Evolutionary conservation across 2,329 filamentous ascomycete species (phyloP).

Genomic region (Verticillium longisporum): DNA sequence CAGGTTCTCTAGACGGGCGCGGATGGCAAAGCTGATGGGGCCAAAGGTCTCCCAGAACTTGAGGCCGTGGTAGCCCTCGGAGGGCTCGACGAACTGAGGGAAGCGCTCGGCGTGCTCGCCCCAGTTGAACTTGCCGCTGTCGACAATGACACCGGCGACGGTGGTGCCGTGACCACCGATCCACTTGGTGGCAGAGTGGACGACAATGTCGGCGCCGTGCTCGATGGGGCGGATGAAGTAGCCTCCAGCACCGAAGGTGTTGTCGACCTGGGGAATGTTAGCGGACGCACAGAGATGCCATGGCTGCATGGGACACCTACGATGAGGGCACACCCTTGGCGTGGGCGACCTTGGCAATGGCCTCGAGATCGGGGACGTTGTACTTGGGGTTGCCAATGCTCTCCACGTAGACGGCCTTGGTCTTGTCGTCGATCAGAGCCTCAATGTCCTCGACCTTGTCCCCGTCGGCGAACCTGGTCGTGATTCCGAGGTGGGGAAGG

Average conservation of each 20-base stretch:
- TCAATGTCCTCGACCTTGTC: conserved; percentile 75
- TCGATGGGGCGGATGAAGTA: conserved; percentile 83
- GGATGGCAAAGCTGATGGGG: conserved; percentile 72
- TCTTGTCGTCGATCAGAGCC: conserved; percentile 81
- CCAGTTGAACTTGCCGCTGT: conserved; percentile 93
- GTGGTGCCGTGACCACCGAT: conserved; percentile 94
- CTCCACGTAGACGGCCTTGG: conserved; percentile 88
- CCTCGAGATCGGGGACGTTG: conserved; percentile 87
- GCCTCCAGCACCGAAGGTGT: conserved; percentile 90
- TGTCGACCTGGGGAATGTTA: conserved; percentile 58
- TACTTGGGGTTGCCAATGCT: conserved; percentile 91
- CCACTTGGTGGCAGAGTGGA: conserved; percentile 95
- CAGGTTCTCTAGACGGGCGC: conserved; percentile 81
- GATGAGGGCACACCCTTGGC: conserved; percentile 59
- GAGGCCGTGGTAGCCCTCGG: conserved; percentile 84
- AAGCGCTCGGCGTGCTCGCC: conserved; percentile 76
- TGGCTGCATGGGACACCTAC: conserved; percentile 28
- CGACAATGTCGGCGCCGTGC: conserved; percentile 87
- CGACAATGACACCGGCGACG: conserved; percentile 78
- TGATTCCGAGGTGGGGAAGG: conserved; percentile 78
- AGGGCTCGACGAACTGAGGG: conserved; percentile 86
- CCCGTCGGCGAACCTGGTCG: conserved; percentile 79
- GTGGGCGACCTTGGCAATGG: conserved; percentile 73
- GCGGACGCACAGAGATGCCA: neutral
- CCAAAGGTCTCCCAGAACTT: conserved; percentile 95